Conservation (phyloP, 2,329 filamentous ascomycete species). For the Colletotrichum sublineola region DNA sequence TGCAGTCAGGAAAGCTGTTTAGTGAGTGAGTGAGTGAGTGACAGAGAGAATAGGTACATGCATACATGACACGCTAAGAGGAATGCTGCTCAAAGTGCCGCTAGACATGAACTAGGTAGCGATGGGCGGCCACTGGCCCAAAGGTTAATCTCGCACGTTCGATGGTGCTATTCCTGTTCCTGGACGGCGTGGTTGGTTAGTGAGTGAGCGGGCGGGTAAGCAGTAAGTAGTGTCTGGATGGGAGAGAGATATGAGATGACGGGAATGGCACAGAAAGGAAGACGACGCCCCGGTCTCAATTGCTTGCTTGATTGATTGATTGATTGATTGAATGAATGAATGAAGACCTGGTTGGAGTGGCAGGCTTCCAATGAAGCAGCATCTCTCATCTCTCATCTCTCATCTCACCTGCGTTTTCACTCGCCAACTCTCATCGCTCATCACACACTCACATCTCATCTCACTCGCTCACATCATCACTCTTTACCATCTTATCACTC, state of each 20-base stretch:
- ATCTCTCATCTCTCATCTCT: not conserved
- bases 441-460: not conserved
- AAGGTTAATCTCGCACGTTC: conserved; percentile 17
- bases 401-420: not conserved
- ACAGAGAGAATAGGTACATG: not conserved
- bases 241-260: no score
- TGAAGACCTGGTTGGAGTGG: not conserved
- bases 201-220: not conserved
- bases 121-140: conserved; percentile 16
- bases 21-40: no score
- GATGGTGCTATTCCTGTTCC: conserved; percentile 34
- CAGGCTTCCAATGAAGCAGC: not conserved
- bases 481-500: not conserved
- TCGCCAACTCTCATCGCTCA: not conserved
- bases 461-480: not conserved
- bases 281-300: not conserved
- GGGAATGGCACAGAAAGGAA: not conserved
- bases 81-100: conserved; percentile 3
- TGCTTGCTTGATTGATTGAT: not conserved
- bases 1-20: not conserved
- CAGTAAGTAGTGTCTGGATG: not conserved
- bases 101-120: conserved; percentile 21
- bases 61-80: not conserved
- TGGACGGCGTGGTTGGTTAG: not conserved
- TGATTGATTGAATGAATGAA: no score